These are phyloP conservation scores for Persicaria maculosa DNA, from an alignment of 148 eudicot species.

Conservation along the genomic window DNA sequence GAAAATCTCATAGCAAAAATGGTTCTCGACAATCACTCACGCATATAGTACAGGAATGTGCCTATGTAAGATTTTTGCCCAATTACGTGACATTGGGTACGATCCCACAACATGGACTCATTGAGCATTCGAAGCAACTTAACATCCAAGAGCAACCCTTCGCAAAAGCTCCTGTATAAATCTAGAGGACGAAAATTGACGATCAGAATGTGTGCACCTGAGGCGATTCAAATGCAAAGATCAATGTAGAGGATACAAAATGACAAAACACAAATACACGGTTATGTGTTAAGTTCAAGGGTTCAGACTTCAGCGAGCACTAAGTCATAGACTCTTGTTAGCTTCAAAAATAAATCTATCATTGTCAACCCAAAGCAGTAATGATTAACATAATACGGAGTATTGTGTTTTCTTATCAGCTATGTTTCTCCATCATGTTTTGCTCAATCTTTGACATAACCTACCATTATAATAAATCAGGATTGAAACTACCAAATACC, in stretches of 20 bases:
- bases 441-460: too few relatives aligned
- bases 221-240: too few relatives aligned
- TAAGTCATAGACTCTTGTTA: too few relatives aligned
- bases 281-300: too few relatives aligned
- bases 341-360: too few relatives aligned
- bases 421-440: neutral
- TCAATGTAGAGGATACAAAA: too few relatives aligned
- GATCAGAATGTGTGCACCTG: neutral
- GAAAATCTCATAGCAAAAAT: neutral
- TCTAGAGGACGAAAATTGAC: neutral
- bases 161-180: neutral
- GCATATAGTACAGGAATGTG: constrained; percentile 1
- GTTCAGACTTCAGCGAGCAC: neutral
- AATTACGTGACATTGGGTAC: neutral
- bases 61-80: neutral
- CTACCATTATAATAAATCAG: too few relatives aligned
- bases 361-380: too few relatives aligned
- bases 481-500: too few relatives aligned
- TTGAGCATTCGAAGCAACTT: constrained; percentile 1
- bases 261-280: too few relatives aligned
- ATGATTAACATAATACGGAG: too few relatives aligned
- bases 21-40: neutral
- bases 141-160: neutral
- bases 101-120: neutral
- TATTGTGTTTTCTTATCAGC: neutral